These are phyloP conservation scores for Yamadazyma taylorii DNA, from an alignment of 1,139 yeast species.

Conservation along the genomic window DNA sequence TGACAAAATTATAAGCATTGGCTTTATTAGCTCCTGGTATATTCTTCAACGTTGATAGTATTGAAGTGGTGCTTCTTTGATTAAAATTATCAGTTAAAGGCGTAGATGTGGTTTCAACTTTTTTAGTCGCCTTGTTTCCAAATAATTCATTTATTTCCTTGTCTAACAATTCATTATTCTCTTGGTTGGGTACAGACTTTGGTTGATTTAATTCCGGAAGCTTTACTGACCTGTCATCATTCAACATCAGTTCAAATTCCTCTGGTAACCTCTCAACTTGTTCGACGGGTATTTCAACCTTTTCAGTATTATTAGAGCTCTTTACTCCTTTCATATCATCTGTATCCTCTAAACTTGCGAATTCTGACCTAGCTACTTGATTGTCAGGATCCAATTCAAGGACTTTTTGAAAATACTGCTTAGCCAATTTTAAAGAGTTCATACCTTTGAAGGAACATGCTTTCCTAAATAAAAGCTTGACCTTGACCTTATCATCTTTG, in stretches of 20 bases:
- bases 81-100: slow-evolving; percentile 15
- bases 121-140: slow-evolving; percentile 2
- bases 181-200: slow-evolving; percentile 2
- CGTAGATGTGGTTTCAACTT: not conserved
- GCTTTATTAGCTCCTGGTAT: slow-evolving; percentile 28
- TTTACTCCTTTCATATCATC: slow-evolving; percentile 5
- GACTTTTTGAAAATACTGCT: slow-evolving; percentile 38
- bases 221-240: slow-evolving; percentile 1
- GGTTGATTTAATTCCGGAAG: not conserved
- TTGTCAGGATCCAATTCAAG: slow-evolving; percentile 48
- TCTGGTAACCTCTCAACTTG: slow-evolving; percentile 49
- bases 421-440: slow-evolving; percentile 32
- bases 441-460: slow-evolving; percentile 47
- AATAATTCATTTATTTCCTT: slow-evolving; percentile 14
- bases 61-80: slow-evolving; percentile 31
- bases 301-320: slow-evolving; percentile 2
- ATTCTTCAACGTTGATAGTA: slow-evolving; percentile 26
- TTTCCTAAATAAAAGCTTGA: slow-evolving; percentile 60
- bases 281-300: slow-evolving; percentile 35
- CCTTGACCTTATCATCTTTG: slow-evolving; percentile 28
- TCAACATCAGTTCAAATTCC: slow-evolving; percentile 14
- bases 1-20: slow-evolving; percentile 42
- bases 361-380: slow-evolving; percentile 29
- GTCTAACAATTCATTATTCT: slow-evolving; percentile 8
- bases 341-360: slow-evolving; percentile 10